Evolutionary conservation across 2,329 filamentous ascomycete genomes (phyloP), one percentile per base, ranked within the genome.

Genomic region (Aspergillus hiratsukae): DNA sequence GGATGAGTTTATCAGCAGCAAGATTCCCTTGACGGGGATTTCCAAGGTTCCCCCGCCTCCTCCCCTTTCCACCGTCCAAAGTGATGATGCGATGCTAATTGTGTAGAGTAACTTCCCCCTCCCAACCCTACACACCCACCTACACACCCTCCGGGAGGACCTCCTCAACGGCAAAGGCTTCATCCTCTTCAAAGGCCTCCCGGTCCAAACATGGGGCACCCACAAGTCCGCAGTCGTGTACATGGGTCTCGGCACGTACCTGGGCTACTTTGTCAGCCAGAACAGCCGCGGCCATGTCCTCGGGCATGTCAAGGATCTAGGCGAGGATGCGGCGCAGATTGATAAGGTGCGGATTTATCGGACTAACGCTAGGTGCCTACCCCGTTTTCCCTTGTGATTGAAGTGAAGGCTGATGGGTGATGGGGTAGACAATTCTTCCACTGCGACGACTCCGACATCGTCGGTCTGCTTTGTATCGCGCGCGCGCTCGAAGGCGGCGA

Each of bases 271-370:
- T 61, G 85, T 96, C 43, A 89, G 85, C 25, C 91, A 96, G 69
- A 96, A 96, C 76, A 86, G 87, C 19, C 84, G 85, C 19, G 91
- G 91, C 48, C 91, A 95, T 74, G 89, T 95, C 9, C 83, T 96
- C 1, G 91, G 91, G 7, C 91, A 96, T 72, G 91, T 95, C 65
- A 93, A 95, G 76, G 91, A 95, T 74, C 82, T 94, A 3, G 89
- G 90, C 48, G 91, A 92, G 63, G 90, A 95, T 71, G 81, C 87
- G 27, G 84, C 81, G 4, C 87, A 91, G 75, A 95, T 91, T 66
- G 88, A 95, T 76, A 88, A 87, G 65, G 90, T 96, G 58, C 87
- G 91, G 65, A 96, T 96, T 74, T 96, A 96, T 78, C 84, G 91
- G 61, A 96, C 91, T 2, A 90, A 91, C 61, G 91, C 90, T 52